These are phyloP conservation scores for Kickxella alabastrina DNA, from an alignment of 192 early-diverging fungal species.

Conservation along the genomic window DNA sequence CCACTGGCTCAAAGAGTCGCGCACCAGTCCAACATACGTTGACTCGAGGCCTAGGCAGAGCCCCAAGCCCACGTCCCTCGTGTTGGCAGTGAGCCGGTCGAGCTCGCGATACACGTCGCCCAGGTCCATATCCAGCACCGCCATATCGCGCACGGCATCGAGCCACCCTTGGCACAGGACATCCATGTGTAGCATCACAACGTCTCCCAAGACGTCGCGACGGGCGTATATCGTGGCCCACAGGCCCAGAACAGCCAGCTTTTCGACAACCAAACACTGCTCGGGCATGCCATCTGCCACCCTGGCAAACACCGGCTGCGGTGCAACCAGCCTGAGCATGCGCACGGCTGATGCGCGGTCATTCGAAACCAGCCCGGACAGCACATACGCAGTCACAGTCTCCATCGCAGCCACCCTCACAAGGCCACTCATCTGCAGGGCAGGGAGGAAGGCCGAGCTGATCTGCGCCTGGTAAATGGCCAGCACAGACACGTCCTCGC, in stretches of 20 bases:
- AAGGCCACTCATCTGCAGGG: slow-evolving; percentile 23
- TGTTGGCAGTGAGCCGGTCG: background rate
- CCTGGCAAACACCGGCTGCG: slow-evolving; percentile 9
- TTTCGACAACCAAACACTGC: slow-evolving; percentile 18
- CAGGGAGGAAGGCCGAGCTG: slow-evolving; percentile 83
- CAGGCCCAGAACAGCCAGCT: slow-evolving; percentile 17
- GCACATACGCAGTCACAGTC: slow-evolving; percentile 25
- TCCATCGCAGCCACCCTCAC: slow-evolving; percentile 19
- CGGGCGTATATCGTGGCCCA: slow-evolving; percentile 18
- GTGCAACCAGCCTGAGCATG: slow-evolving; percentile 35
- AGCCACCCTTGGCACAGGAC: slow-evolving; percentile 29
- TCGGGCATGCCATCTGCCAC: background rate
- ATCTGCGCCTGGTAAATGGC: slow-evolving; percentile 96
- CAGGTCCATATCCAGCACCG: slow-evolving; percentile 10
- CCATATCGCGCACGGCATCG: slow-evolving; percentile 30
- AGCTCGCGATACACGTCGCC: slow-evolving; percentile 17
- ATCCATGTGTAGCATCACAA: slow-evolving; percentile 17
- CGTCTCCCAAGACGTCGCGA: slow-evolving; percentile 9
- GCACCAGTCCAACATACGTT: slow-evolving; percentile 20
- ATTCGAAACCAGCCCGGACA: slow-evolving; percentile 14
- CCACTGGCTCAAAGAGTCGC: slow-evolving; percentile 8
- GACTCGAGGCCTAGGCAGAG: slow-evolving; percentile 36
- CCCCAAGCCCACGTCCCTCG: slow-evolving; percentile 13
- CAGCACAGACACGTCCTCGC: slow-evolving; percentile 62
- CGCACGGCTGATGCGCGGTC: slow-evolving; percentile 23